Evolutionary conservation across 164 flowering plant species (phyloP), one percentile per base, ranked within the genome.

Genomic region (Vitis labrusca): DNA sequence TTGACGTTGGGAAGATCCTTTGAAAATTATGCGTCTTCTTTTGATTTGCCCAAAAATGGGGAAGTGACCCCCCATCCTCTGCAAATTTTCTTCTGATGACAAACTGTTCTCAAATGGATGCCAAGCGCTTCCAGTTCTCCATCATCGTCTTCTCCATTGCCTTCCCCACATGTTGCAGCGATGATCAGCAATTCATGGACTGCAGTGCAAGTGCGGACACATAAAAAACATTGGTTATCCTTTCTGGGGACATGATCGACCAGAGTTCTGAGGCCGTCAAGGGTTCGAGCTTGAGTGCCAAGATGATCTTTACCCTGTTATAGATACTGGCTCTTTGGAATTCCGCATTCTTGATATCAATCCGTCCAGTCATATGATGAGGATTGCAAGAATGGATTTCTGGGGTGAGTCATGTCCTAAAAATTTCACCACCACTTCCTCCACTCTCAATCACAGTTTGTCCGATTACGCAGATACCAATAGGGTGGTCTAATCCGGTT

Each of bases 171-270:
- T 59, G 30, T 13, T 17, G 10, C 9, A 2, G 60, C 17, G 17
- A 54, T 10, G 17, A 59, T 59, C 15, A 19, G 7, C 62, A 51
- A 0, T 78, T n/a, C 12, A 29, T 0, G n/a, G 61, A 63, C 8
- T 71, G 77, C 70, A 47, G 10, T 13, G 37, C 51, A 14, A 27
- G 15, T 74, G 78, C 47, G 78, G 81, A 11, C 3, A 0, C 29
- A 0, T 69, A 5, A n/a, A 11, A 0, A n/a, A 65, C 32, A 32
- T 75, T 8, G 8, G 62, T 2, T 79, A 61, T 53, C 82, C 82
- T 52, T 75, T 79, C 64, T 75, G 78, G 82, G 77, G 65, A 12
- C 59, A 17, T n/a, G 17, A 50, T 56, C 32, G 75, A 4, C 72
- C 77, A 6, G 14, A 27, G 1, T 53, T n/a, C 53, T 80, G 82